Percentiles rank a stretch among this genome's conserved stretches.
Evolutionary conservation across 306 rosid genomes (phyloP).

Genomic region (Castanospermum australe): DNA sequence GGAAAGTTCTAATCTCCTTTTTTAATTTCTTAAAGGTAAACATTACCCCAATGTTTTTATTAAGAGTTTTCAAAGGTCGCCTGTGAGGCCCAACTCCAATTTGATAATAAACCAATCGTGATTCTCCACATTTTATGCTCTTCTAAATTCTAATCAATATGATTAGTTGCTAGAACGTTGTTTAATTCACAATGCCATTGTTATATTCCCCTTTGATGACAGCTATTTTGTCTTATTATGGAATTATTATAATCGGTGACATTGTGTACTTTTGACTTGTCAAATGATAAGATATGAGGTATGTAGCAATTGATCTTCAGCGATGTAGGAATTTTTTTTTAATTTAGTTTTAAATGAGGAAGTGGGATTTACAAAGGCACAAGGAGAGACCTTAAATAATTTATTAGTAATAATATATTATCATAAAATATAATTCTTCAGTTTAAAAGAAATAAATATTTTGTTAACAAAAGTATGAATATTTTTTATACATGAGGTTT

Average conservation of each 20-base stretch:
- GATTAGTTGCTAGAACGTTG: conserved; percentile 35
- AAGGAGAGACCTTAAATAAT: no score
- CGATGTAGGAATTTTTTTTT: not conserved
- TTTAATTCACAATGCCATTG: conserved; percentile 13
- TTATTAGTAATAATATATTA: no score
- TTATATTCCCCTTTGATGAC: not conserved
- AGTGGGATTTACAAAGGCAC: no score
- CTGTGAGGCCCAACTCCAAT: conserved; percentile 5
- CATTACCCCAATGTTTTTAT: conserved; percentile 5
- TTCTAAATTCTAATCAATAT: conserved; percentile 12
- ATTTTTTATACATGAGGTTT: no score
- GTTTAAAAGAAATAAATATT: no score
- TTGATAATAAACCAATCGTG: not conserved
- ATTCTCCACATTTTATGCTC: conserved; percentile 14
- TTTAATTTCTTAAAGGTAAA: conserved; percentile 1
- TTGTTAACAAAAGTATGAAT: no score
- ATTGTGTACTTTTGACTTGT: not conserved
- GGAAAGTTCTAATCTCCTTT: conserved; percentile 8
- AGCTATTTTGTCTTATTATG: conserved; percentile 39
- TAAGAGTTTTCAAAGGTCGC: not conserved
- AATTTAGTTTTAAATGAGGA: no score
- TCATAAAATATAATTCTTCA: no score
- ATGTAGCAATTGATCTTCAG: not conserved
- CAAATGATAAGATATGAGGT: not conserved
- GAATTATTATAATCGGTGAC: not conserved